Evolutionary conservation across 1,284 basidiomycete genomes (phyloP).

Genomic region (Fomitopsis palustris): DNA sequence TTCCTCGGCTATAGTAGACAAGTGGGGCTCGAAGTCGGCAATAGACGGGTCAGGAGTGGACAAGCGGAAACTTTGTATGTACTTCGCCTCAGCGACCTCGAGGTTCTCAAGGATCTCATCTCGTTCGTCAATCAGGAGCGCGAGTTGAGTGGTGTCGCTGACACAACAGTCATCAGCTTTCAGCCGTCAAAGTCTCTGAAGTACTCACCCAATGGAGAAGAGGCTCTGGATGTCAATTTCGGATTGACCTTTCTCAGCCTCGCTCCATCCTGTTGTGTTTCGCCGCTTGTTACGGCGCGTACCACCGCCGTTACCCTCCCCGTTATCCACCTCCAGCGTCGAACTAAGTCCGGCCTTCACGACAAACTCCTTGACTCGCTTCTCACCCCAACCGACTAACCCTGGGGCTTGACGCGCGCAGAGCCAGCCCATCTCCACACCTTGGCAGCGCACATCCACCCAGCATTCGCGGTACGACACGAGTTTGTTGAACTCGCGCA

Average conservation of each 20-base stretch:
- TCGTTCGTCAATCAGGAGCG: constrained; percentile 65
- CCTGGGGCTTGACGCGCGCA: constrained; percentile 55
- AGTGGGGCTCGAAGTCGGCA: constrained; percentile 32
- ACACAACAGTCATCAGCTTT: background rate
- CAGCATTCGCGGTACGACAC: constrained; percentile 56
- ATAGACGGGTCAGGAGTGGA: constrained; percentile 61
- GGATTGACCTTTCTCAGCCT: constrained; percentile 39
- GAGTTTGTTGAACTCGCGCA: constrained; percentile 58
- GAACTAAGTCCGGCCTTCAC: constrained; percentile 61
- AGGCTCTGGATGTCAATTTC: constrained; percentile 69
- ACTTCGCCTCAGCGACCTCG: constrained; percentile 74
- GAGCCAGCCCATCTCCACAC: constrained; percentile 73
- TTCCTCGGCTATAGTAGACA: constrained; percentile 21
- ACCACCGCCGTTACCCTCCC: constrained; percentile 20
- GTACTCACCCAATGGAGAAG: constrained; percentile 67
- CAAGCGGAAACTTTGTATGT: constrained; percentile 72
- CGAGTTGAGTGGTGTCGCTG: constrained; percentile 67
- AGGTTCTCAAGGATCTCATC: constrained; percentile 71
- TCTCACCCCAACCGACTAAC: constrained; percentile 69
- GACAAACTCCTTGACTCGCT: constrained; percentile 64
- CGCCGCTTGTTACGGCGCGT: constrained; percentile 21
- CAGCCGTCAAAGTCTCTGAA: constrained; percentile 3
- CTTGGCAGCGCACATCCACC: constrained; percentile 58
- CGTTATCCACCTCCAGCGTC: constrained; percentile 35
- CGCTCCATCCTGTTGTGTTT: constrained; percentile 32